Conservation (phyloP, 768 basidiomycete species). For the Boletus pseudopeckii region DNA sequence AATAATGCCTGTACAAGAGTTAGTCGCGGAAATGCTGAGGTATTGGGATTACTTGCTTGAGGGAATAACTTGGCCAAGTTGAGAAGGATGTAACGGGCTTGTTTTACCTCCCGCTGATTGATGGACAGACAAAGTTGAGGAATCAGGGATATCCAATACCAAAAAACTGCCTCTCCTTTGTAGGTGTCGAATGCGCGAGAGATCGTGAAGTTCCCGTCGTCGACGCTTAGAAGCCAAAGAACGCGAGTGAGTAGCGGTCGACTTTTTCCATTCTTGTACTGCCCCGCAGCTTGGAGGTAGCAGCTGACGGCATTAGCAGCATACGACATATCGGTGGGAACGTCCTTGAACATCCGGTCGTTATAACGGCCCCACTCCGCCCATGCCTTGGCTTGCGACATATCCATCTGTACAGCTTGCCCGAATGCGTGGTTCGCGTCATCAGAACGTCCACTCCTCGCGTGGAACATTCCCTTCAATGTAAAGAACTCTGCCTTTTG, state of each 20-base stretch:
- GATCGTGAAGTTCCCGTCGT: constrained; percentile 70
- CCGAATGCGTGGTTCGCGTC: constrained; percentile 92
- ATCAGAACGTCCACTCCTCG: constrained; percentile 77
- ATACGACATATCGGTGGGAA: constrained; percentile 64
- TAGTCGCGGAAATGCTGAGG: constrained; percentile 1
- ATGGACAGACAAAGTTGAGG: constrained; percentile 91
- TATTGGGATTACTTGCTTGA: constrained; percentile 55
- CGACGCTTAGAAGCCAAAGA: constrained; percentile 94
- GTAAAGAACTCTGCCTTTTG: constrained; percentile 99
- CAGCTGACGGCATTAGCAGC: constrained; percentile 94
- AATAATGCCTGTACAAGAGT: constrained; percentile 70
- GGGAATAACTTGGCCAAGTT: constrained; percentile 90
- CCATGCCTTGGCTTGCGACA: constrained; percentile 95
- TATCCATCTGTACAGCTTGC: constrained; percentile 94
- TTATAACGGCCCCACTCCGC: constrained; percentile 96
- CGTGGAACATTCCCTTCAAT: constrained; percentile 97
- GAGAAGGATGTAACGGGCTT: constrained; percentile 83
- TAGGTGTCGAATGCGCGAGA: constrained; percentile 88
- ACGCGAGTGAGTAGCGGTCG: constrained; percentile 88
- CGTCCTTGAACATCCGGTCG: constrained; percentile 90
- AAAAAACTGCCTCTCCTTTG: constrained; percentile 93
- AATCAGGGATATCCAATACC: constrained; percentile 99
- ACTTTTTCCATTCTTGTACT: constrained; percentile 92
- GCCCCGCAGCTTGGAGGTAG: constrained; percentile 94
- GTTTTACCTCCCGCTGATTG: constrained; percentile 88